Percentiles rank a stretch among this genome's conserved stretches.
phyloP scores from a whole-genome alignment of 495 filamentous ascomycete genomes.

The Aspergillus panamensis region DNA sequence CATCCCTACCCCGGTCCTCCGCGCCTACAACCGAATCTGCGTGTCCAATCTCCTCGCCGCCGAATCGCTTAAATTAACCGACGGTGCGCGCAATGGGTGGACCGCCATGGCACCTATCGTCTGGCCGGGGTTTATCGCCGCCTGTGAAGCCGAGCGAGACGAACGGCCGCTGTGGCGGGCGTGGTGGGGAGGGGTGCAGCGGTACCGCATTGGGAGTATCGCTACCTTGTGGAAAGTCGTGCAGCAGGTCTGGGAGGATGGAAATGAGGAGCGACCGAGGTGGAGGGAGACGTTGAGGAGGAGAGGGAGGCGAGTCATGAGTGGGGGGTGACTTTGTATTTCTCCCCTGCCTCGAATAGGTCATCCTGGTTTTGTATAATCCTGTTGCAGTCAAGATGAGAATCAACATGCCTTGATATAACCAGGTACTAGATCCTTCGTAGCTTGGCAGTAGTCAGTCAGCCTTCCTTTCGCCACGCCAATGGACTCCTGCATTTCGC shows the following conservation, averaged over 20 bases:
- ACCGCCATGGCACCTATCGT: slow-evolving; percentile 11
- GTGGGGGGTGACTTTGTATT: slow-evolving; percentile 4
- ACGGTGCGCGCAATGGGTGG: not conserved
- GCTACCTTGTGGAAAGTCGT: slow-evolving; percentile 3
- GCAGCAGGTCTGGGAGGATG: slow-evolving; percentile 2
- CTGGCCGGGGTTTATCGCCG: slow-evolving; percentile 12
- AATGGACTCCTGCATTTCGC: no score
- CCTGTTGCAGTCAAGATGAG: no score
- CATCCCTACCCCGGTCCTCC: not conserved
- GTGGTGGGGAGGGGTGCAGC: slow-evolving; percentile 5
- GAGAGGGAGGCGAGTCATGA: slow-evolving; percentile 7
- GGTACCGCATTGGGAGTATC: slow-evolving; percentile 10
- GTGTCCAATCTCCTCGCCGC: slow-evolving; percentile 10
- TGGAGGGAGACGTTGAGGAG: slow-evolving; percentile 5
- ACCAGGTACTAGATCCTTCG: no score
- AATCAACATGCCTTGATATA: no score
- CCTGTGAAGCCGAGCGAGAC: slow-evolving; percentile 7
- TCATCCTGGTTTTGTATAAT: no score
- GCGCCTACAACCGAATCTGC: slow-evolving; percentile 1
- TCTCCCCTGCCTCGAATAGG: not conserved
- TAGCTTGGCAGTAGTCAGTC: no score
- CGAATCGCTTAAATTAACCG: slow-evolving; percentile 1
- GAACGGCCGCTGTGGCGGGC: slow-evolving; percentile 5
- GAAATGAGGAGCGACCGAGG: not conserved
- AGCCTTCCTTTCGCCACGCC: no score